Base-by-base conservation (phyloP, 73 alveolate species). In the Paramecium primaurelia region DNA sequence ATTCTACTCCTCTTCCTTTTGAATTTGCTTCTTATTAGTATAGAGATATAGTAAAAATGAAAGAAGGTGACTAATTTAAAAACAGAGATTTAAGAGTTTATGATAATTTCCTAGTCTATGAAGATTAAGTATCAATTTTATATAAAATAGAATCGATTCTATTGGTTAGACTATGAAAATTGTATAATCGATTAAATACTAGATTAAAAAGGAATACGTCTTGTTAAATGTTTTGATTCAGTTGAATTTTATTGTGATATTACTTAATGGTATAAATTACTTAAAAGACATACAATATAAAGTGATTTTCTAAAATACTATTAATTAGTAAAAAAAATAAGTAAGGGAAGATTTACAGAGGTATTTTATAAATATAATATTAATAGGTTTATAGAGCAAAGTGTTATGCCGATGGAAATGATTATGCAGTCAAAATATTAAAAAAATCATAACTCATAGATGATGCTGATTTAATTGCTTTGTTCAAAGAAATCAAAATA, bases 151-250 rank as follows among this genome's bases (percentile, higher is more conserved):
- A 34, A 64, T 64, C 51, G 42, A 32, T 14, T 51, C 22, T 64
- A 34, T 64, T 64, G 84, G 84, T 32, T 64, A 32, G 84, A 64
- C 47, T 64, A 64, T 32, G 84, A 64, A 64, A 64, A 64, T 64
- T 32, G 84, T 11, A 25, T 64, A 5, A 64, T 64, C 4, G 84
- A 64, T 32, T 64, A 64, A 34, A 25, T 64, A 11, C 84, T 28
- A 28, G 51, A 64, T 34, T 14, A 64, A 64, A 64, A 64, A 26
- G 84, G 84, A 26, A 64, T 64, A 32, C 45, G 84, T 10, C 47
- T 64, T 12, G 11, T 64, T 34, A 64, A 64, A 34, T 64, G 84
- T 64, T 64, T 64, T 32, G 84, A 64, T 64, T 32, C 51, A 32
- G 47, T 64, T 6, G 84, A 64, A 26, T 64, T 64, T 34, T 64